Conservation (phyloP, 441 rosid species). For the Euphorbia celastroides region DNA sequence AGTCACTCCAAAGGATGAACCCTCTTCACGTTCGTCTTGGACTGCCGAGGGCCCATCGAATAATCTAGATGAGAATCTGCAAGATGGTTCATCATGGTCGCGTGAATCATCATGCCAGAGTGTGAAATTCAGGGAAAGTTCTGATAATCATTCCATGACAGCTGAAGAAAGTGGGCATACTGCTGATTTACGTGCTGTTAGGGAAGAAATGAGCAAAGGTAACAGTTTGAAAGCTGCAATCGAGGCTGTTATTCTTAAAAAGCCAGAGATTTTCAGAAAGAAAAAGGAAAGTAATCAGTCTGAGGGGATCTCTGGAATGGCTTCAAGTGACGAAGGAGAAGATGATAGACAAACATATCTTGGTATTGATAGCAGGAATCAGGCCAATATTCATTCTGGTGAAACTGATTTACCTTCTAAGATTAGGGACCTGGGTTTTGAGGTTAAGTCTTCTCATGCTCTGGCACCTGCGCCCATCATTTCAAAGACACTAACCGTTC, state of each 20-base stretch:
- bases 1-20: slow-evolving; percentile 57
- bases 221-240: slow-evolving; percentile 74
- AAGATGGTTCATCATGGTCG: slow-evolving; percentile 46
- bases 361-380: slow-evolving; percentile 33
- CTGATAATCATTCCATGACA: slow-evolving; percentile 41
- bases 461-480: slow-evolving; percentile 29
- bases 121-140: slow-evolving; percentile 51
- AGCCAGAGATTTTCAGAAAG: slow-evolving; percentile 64
- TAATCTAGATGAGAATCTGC: slow-evolving; percentile 40
- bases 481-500: slow-evolving; percentile 46
- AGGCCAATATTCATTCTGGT: slow-evolving; percentile 25
- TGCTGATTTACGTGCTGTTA: slow-evolving; percentile 44
- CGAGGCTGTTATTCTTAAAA: slow-evolving; percentile 72
- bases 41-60: slow-evolving; percentile 41
- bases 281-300: slow-evolving; percentile 46
- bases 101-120: slow-evolving; percentile 47
- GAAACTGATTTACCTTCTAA: slow-evolving; percentile 30
- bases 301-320: slow-evolving; percentile 41
- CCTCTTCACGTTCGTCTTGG: slow-evolving; percentile 49
- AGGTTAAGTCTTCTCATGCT: slow-evolving; percentile 22
- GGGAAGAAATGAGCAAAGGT: slow-evolving; percentile 47
- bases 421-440: slow-evolving; percentile 29
- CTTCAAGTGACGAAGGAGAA: slow-evolving; percentile 43
- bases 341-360: slow-evolving; percentile 38
- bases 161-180: slow-evolving; percentile 52